Conservation (phyloP, 2,329 filamentous ascomycete genomes). For the Neofusicoccum sp. region DNA sequence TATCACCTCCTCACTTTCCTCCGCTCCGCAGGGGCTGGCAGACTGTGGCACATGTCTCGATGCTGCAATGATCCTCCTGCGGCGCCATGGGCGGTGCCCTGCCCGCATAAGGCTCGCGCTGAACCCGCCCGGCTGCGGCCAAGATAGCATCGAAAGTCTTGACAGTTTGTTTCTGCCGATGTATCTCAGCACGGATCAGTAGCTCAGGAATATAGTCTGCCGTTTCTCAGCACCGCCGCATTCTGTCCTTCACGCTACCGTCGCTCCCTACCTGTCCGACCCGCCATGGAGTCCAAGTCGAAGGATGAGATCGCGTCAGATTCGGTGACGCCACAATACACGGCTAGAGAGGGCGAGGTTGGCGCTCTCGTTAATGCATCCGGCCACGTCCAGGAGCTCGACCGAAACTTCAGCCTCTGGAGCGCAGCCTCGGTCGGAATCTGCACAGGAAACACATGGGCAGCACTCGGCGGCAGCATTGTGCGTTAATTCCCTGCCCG, state of each 20-base stretch:
- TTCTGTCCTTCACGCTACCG: neutral
- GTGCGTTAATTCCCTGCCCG: slow-evolving; percentile 33
- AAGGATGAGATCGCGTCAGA: slow-evolving; percentile 6
- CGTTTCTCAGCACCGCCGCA: neutral
- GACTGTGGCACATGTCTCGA: neutral
- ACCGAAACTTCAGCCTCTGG: slow-evolving; percentile 53
- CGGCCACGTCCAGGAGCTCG: slow-evolving; percentile 55
- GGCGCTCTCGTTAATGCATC: slow-evolving; percentile 52
- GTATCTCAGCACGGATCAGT: neutral
- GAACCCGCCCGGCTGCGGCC: neutral
- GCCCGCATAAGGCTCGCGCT: neutral
- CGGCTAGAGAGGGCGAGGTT: slow-evolving; percentile 26
- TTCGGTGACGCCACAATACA: slow-evolving; percentile 3
- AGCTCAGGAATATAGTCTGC: neutral
- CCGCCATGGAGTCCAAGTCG: slow-evolving; percentile 12
- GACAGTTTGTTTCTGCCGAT: too few relatives aligned
- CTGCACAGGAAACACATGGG: slow-evolving; percentile 48
- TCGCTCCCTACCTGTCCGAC: neutral
- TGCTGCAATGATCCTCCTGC: neutral
- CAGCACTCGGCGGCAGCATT: slow-evolving; percentile 51
- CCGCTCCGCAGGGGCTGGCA: slow-evolving; percentile 7
- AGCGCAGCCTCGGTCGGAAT: slow-evolving; percentile 51
- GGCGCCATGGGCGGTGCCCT: slow-evolving; percentile 12
- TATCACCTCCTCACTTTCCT: neutral
- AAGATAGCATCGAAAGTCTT: too few relatives aligned